Evolutionary conservation across 2,329 filamentous ascomycete genomes (phyloP), one percentile per base, ranked within the genome.

Genomic region (Diaporthe velutina): DNA sequence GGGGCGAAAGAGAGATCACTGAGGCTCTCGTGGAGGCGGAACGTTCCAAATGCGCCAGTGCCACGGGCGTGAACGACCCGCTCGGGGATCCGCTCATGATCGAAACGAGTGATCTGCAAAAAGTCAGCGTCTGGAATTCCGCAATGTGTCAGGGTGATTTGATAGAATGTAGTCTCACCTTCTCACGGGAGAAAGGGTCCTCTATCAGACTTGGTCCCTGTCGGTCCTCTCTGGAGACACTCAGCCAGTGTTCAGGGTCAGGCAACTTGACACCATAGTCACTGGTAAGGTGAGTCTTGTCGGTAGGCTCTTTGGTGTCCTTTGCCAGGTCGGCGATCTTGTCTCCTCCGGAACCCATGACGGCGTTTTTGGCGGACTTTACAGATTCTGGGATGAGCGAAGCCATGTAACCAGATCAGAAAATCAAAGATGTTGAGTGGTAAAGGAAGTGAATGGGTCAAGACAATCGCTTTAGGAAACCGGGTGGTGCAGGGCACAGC

Each of bases 241-340:
- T 91, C 71, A 97, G 86, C 94, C 94, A 97, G 81, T 95, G 89
- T 80, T 98, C 95, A 1, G 93, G 92, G 79, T 93, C 93, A 55
- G 86, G 85, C 79, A 95, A 89, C 83, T 93, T 94, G 38, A 93
- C 91, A 30, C 95, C 95, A 84, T 89, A 94, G 80, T 98, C 95
- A 66, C 92, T 93, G 0, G 94, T 96, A 77, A 95, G 90, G 52
- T 89, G 87, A 42, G 88, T 86, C 50, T 90, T 87, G 67, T 88
- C 83, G 58, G 89, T 84, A 2, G 90, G 87, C 80, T 94, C 88
- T 72, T 90, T 88, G 4, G 85, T 93, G 76, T 92, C 85, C 54
- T 84, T 83, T 35, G 86, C 82, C 64, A 96, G 85, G 79, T 95
- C 91, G 22, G 87, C 86, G 35, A 90, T 80, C 86, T 95, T 95